phyloP scores from a whole-genome alignment of 1,139 yeast genomes.

The Taphrina communis region DNA sequence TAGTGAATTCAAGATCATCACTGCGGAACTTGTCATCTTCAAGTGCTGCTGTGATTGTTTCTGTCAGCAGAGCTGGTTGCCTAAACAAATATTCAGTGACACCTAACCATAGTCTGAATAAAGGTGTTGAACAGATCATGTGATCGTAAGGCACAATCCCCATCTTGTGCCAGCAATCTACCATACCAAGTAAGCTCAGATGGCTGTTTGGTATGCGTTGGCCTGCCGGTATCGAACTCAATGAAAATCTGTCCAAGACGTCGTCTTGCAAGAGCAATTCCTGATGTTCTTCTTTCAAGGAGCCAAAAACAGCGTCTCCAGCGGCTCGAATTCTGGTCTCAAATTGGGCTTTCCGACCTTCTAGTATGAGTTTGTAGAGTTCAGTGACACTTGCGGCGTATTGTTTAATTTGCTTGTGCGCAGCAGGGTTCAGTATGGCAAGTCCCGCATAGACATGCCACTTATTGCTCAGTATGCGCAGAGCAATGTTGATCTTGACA shows the following conservation, averaged over 20 bases:
- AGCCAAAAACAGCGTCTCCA: slow-evolving; percentile 73
- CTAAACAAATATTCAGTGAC: slow-evolving; percentile 91
- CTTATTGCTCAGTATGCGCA: slow-evolving; percentile 87
- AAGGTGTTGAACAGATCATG: slow-evolving; percentile 93
- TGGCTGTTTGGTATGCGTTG: slow-evolving; percentile 84
- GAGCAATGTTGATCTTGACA: slow-evolving; percentile 89
- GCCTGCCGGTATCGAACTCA: slow-evolving; percentile 75
- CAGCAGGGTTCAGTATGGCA: slow-evolving; percentile 93
- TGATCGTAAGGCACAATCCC: slow-evolving; percentile 94
- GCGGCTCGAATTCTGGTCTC: slow-evolving; percentile 67
- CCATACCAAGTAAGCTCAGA: slow-evolving; percentile 82
- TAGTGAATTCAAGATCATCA: slow-evolving; percentile 73
- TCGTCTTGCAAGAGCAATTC: slow-evolving; percentile 77
- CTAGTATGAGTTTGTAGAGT: slow-evolving; percentile 80
- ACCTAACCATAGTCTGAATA: slow-evolving; percentile 88
- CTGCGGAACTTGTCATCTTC: slow-evolving; percentile 71
- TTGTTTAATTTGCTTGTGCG: slow-evolving; percentile 88
- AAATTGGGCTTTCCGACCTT: slow-evolving; percentile 66
- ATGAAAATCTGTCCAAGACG: slow-evolving; percentile 75
- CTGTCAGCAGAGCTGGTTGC: slow-evolving; percentile 78
- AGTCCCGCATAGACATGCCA: slow-evolving; percentile 99
- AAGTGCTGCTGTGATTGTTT: slow-evolving; percentile 74
- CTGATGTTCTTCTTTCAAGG: slow-evolving; percentile 54
- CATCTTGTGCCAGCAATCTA: slow-evolving; percentile 87
- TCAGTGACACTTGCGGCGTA: slow-evolving; percentile 86